Conservation (phyloP, 169 alveolate genomes). For the Sarcocystis neurona region DNA sequence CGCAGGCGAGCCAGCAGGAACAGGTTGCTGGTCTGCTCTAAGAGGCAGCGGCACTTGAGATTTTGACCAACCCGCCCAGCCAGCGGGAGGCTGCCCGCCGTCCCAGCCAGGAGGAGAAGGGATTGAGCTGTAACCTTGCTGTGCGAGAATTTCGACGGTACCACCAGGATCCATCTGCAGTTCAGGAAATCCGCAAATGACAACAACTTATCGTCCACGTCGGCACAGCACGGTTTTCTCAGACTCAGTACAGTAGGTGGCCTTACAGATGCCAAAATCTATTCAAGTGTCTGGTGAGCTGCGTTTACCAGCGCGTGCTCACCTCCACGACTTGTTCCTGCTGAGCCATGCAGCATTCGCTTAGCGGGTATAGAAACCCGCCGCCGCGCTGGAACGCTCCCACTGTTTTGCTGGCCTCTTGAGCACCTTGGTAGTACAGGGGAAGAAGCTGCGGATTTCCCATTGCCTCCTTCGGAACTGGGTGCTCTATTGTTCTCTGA, state of each 20-base stretch:
- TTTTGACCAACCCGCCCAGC: slow-evolving; percentile 40
- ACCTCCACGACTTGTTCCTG: slow-evolving; percentile 53
- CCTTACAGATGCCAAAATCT: no score
- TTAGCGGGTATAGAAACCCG: slow-evolving; percentile 56
- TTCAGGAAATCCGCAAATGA: background rate
- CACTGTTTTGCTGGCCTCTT: slow-evolving; percentile 42
- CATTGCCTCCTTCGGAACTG: slow-evolving; percentile 84
- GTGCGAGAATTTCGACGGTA: slow-evolving; percentile 67
- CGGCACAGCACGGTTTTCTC: background rate
- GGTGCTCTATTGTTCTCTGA: slow-evolving; percentile 88
- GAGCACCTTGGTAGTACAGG: slow-evolving; percentile 65
- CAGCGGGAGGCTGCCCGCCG: slow-evolving; percentile 25
- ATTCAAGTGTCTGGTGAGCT: background rate
- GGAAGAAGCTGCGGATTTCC: slow-evolving; percentile 69
- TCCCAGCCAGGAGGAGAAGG: slow-evolving; percentile 31
- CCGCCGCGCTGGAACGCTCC: slow-evolving; percentile 57
- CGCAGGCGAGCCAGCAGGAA: background rate
- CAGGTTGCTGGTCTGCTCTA: slow-evolving; percentile 4
- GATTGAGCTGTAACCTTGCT: slow-evolving; percentile 56
- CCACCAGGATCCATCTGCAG: slow-evolving; percentile 39
- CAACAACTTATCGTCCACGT: slow-evolving; percentile 16
- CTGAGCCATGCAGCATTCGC: slow-evolving; percentile 61
- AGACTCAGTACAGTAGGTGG: no score
- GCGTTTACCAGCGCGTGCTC: background rate
- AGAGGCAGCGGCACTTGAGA: background rate